phyloP scores from a whole-genome alignment of 2,329 filamentous ascomycete species.

The Pseudogymnoascus sp. region DNA sequence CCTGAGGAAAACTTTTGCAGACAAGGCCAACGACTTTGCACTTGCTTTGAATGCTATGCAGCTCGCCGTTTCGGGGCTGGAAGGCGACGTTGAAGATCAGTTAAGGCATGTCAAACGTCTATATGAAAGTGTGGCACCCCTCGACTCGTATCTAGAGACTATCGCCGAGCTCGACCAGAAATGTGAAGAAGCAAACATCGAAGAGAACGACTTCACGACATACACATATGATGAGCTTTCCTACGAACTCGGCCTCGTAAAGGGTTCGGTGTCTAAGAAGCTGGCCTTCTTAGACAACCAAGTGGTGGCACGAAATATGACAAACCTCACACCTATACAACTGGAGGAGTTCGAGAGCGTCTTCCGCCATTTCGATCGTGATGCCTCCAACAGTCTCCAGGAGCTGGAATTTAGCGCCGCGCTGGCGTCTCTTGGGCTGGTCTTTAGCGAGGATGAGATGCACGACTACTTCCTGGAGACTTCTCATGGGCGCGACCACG shows the following conservation, averaged over 20 bases:
- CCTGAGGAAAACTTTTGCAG: slow-evolving; percentile 84
- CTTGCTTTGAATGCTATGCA: slow-evolving; percentile 91
- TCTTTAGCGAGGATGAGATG: slow-evolving; percentile 98
- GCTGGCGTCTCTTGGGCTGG: slow-evolving; percentile 85
- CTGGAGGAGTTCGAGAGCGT: slow-evolving; percentile 98
- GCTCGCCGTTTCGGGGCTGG: slow-evolving; percentile 88
- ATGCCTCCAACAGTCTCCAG: slow-evolving; percentile 79
- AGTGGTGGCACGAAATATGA: slow-evolving; percentile 97
- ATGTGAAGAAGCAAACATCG: slow-evolving; percentile 93
- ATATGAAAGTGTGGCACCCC: slow-evolving; percentile 74
- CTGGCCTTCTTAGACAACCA: slow-evolving; percentile 95
- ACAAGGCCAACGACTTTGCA: slow-evolving; percentile 98
- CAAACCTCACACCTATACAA: slow-evolving; percentile 95
- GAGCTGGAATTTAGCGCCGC: slow-evolving; percentile 96
- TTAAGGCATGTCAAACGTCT: slow-evolving; percentile 78
- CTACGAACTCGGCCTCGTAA: slow-evolving; percentile 88
- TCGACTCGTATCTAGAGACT: slow-evolving; percentile 85
- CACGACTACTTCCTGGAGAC: slow-evolving; percentile 87
- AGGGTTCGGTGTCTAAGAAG: slow-evolving; percentile 90
- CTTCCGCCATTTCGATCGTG: slow-evolving; percentile 94
- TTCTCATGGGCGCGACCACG: slow-evolving; percentile 68
- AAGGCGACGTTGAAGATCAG: slow-evolving; percentile 95
- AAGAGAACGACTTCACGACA: slow-evolving; percentile 99
- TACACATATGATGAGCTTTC: slow-evolving; percentile 95
- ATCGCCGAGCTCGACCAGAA: slow-evolving; percentile 81